Percentiles rank a stretch among this genome's conserved stretches.
Evolutionary conservation across 805 yeast species (phyloP).

Genomic region (Saturnispora besseyi): DNA sequence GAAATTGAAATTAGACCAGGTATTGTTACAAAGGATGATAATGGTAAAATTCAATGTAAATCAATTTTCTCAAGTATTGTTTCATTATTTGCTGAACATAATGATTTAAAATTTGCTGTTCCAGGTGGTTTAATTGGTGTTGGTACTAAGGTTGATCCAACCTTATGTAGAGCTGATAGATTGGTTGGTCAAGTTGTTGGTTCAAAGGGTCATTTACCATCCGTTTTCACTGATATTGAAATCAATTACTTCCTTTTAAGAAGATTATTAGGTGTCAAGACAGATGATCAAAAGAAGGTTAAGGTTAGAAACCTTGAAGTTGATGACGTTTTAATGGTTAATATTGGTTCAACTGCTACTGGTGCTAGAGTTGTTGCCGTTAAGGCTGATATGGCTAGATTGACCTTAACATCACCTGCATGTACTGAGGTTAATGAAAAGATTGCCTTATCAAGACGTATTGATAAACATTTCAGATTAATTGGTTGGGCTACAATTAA

Average conservation of each 20-base stretch:
- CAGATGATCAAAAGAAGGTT: conserved; percentile 95
- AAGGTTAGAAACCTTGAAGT: conserved; percentile 90
- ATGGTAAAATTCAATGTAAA: conserved; percentile 82
- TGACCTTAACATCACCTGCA: conserved; percentile 94
- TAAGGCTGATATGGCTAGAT: conserved; percentile 98
- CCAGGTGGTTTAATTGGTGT: conserved; percentile 99
- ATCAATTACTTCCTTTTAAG: conserved; percentile 93
- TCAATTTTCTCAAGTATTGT: conserved; percentile 93
- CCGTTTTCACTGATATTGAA: conserved; percentile 94
- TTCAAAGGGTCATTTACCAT: conserved; percentile 91
- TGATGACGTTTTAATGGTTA: conserved; percentile 96
- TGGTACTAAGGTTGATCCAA: conserved; percentile 98
- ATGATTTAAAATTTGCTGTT: conserved; percentile 95
- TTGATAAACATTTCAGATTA: conserved; percentile 99
- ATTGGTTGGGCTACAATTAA: conserved; percentile 99
- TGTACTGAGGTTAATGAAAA: conserved; percentile 98
- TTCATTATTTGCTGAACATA: conserved; percentile 93
- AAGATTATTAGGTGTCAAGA: conserved; percentile 96
- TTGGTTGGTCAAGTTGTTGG: conserved; percentile 99
- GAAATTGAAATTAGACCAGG: conserved; percentile 99
- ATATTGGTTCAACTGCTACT: conserved; percentile 97
- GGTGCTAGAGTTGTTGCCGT: conserved; percentile 99
- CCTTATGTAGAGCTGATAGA: conserved; percentile 98
- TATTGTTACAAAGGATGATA: conserved; percentile 91
- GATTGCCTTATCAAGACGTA: conserved; percentile 97